Evolutionary conservation across 176 grass and related monocot species (phyloP), one percentile per base, ranked within the genome.

Genomic region (Musa itinerans): DNA sequence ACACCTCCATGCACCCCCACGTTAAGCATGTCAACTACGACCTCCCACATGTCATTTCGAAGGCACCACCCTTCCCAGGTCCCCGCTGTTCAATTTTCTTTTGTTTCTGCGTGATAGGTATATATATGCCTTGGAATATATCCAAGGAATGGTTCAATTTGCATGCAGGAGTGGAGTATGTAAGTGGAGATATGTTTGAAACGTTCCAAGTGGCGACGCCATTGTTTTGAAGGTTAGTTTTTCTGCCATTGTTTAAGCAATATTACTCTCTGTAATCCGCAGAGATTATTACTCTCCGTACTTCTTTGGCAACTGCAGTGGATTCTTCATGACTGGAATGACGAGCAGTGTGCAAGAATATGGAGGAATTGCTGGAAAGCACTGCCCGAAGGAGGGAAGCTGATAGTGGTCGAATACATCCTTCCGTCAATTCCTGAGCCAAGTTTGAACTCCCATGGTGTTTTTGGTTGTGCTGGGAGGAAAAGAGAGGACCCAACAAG

Each of bases 321-420:
- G 89, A 92, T 96, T 77, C 79, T 96, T 79, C 92, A 92, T 8
- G 89, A 96, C 81, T 96, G 92, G 92, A 96, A 89, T 52, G 92
- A 96, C 48, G 72, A 79, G 11, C 92, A 92, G 78, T 96, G 86
- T 48, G 64, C 85, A 0, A 64, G 27, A 0, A 78, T 92, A 26
- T 87, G 87, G 77, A 89, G 16, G 29, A 34, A 5, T 34, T 5
- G 29, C 29, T 34, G 29, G 29, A 34, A 34, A 34, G 29, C 3
- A 34, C 82, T 96, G 54, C 92, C 89, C 5, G 52, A 53, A 0
- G 68, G 80, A 48, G 89, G 92, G 8, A 96, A 96, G 89, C 89
- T 96, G 22, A 83, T 89, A 43, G 3, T 96, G 9, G 92, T 87
- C 2, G 92, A 96, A 82, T 84, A 84, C 57, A 27, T 96, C 50